Evolutionary conservation across 257 asterid genomes (phyloP).

Genomic region (Phtheirospermum japonicum): DNA sequence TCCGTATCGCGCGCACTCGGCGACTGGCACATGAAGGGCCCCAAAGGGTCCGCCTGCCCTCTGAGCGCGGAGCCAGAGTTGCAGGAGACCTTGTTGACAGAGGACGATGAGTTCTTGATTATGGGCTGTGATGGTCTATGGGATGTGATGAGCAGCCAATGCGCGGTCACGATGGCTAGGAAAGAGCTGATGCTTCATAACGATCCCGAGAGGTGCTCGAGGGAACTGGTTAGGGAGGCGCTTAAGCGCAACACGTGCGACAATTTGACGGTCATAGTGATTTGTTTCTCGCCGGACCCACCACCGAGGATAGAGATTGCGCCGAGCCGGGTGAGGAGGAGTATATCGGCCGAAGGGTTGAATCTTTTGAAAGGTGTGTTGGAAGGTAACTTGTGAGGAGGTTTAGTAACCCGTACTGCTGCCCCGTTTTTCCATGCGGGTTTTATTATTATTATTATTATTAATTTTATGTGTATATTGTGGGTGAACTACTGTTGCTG

Average conservation of each 20-base stretch:
- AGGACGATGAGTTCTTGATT: conserved; percentile 87
- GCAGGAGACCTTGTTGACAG: conserved; percentile 59
- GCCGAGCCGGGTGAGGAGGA: conserved; percentile 55
- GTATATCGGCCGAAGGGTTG: conserved; percentile 81
- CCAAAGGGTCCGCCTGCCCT: conserved; percentile 72
- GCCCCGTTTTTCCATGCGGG: neutral
- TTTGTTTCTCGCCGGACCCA: conserved; percentile 89
- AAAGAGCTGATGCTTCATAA: conserved; percentile 86
- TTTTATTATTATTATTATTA: neutral
- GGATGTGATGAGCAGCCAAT: conserved; percentile 97
- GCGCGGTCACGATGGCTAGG: conserved; percentile 81
- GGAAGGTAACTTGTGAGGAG: conserved; percentile 46
- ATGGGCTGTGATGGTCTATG: conserved; percentile 93
- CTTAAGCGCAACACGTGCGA: conserved; percentile 80
- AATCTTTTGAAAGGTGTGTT: conserved; percentile 78
- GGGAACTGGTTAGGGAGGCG: conserved; percentile 81
- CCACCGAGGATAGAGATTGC: conserved; percentile 67
- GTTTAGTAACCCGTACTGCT: neutral
- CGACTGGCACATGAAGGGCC: conserved; percentile 96
- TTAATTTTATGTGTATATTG: neutral
- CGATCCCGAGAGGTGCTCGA: conserved; percentile 83
- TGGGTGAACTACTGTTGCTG: neutral
- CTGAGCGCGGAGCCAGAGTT: conserved; percentile 86
- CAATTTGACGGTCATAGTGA: conserved; percentile 68
- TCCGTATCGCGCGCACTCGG: conserved; percentile 92